Evolutionary conservation across 257 asterid species (phyloP).

Genomic region (Ligustrum vulgare): DNA sequence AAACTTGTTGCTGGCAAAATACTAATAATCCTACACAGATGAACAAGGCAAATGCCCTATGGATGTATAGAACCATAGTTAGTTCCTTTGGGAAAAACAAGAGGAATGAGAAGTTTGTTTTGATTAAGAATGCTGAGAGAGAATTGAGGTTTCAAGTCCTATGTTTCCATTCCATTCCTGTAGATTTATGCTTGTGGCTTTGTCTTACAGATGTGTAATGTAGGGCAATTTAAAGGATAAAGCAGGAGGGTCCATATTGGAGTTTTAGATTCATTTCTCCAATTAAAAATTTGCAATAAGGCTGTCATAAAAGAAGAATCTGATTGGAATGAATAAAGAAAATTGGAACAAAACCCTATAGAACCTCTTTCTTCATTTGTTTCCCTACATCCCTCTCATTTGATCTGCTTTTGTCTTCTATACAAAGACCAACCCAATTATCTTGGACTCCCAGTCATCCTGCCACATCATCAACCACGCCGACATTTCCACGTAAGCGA

Average conservation of each 20-base stretch:
- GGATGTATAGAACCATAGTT: constrained; percentile 22
- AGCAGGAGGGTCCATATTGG: constrained; percentile 44
- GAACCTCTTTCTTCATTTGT: constrained; percentile 74
- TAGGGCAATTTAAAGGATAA: constrained; percentile 39
- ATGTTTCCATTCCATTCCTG: constrained; percentile 42
- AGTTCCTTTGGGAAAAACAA: background rate
- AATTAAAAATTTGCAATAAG: constrained; percentile 30
- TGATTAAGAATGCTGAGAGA: background rate
- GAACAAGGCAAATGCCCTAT: constrained; percentile 22
- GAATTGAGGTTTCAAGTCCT: background rate
- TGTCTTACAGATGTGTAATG: constrained; percentile 26
- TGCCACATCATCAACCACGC: constrained; percentile 36
- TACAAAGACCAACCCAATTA: constrained; percentile 51
- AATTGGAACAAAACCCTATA: constrained; percentile 66
- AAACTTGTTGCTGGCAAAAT: constrained; percentile 26
- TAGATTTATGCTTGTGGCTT: constrained; percentile 18
- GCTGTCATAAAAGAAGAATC: constrained; percentile 75
- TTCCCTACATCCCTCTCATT: constrained; percentile 48
- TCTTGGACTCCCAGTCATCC: constrained; percentile 32
- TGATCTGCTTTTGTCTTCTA: constrained; percentile 60
- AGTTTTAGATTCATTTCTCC: constrained; percentile 66
- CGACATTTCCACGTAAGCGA: background rate
- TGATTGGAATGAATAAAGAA: constrained; percentile 62
- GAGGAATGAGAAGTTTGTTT: background rate
- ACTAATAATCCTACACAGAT: constrained; percentile 33